Base-by-base conservation (phyloP, 1,139 yeast species). In the Debaryomyces nepalensis region DNA sequence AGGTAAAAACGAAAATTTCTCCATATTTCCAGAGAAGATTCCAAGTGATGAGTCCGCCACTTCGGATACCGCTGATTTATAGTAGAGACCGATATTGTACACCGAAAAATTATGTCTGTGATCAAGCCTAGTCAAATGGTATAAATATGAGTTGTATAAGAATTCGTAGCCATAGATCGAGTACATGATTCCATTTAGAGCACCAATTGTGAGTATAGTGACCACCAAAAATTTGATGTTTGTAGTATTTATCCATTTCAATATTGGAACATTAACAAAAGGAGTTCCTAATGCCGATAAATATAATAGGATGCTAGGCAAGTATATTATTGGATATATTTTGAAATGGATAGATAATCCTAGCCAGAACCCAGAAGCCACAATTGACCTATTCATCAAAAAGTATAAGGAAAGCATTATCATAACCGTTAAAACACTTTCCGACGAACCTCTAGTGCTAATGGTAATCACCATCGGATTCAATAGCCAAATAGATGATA, bases 381-480 rank as follows among this genome's bases (percentile, higher is more conserved):
- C 43, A 23, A 66, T 53, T 22, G 44, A 43, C 26, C 67, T 56
- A 2, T 66, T 63, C 26, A 68, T 45, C 27, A 81, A 55, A 31
- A 52, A 64, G 50, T 79, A 82, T 2, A 87, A 68, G 33, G 84
- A 70, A 10, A 76, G 61, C 75, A 90, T 78, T 3, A 90, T 77
- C 54, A 91, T 70, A 19, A 87, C 91, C 1, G 96, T 89, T 35
- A 93, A 67, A 1, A 93, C 73, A 48, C 97, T 91, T 59, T 93
- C 99, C 0, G 97, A 86, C 15, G 95, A 87, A 0, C 99, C 99
- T 42, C 99, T 70, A 0, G 98, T 90, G 48, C 95, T 84, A 33
- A 93, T 93, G 1, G 96, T 90, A 23, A 87, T 81, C 0, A 91
- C 99, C 95, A 93, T 87, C 9, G 99, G 99, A 61, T 93, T 93